Conservation (phyloP, 1,284 basidiomycete genomes). For the Ceratobasidium papillatum region DNA sequence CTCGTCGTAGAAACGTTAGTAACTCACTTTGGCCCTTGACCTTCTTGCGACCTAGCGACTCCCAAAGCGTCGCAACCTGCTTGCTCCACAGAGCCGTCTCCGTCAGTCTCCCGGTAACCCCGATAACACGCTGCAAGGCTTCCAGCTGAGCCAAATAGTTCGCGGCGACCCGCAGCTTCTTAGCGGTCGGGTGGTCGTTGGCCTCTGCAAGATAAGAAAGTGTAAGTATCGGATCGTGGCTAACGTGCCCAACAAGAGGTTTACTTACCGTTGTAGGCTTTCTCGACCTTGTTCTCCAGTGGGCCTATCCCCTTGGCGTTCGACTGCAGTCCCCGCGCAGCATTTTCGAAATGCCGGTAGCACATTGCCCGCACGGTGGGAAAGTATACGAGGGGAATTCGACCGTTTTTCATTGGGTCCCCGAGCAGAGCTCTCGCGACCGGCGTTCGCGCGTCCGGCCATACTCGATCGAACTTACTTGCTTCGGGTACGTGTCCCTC, state of each 20-base stretch:
- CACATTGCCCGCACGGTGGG: background rate
- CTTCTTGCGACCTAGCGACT: too few species aligned
- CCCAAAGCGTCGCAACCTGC: too few species aligned
- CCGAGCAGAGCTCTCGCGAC: background rate
- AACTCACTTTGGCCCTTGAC: too few species aligned
- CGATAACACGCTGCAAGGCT: background rate
- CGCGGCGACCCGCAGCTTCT: background rate
- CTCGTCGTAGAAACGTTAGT: too few species aligned
- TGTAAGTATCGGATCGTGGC: background rate
- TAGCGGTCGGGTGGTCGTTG: background rate
- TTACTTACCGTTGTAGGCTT: background rate
- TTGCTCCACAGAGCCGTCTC: too few species aligned
- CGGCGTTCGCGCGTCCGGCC: background rate
- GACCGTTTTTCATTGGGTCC: background rate
- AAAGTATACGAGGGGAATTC: background rate
- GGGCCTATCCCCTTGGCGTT: background rate
- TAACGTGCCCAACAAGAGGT: background rate
- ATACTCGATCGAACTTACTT: background rate
- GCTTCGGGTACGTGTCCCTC: background rate
- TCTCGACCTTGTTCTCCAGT: background rate
- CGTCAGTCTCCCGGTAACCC: background rate
- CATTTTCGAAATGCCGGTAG: background rate
- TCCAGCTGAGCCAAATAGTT: background rate
- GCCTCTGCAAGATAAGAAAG: too few species aligned
- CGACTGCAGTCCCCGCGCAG: background rate